Conservation (phyloP, 2,329 filamentous ascomycete genomes). For the Penicillium paneum region DNA sequence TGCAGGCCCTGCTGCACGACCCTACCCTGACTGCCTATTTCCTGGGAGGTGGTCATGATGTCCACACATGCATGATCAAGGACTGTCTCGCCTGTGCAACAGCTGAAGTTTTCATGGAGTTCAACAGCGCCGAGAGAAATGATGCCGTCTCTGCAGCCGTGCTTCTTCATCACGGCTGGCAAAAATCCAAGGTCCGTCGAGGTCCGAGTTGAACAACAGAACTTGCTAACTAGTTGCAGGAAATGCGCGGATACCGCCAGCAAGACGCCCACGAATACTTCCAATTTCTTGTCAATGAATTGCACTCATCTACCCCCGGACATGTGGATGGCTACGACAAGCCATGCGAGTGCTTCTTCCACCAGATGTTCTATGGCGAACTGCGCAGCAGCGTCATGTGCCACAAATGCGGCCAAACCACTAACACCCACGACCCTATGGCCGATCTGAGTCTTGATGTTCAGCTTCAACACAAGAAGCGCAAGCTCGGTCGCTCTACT, state of each 20-base stretch:
- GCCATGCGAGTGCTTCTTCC: constrained; percentile 81
- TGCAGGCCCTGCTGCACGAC: constrained; percentile 92
- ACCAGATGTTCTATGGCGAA: constrained; percentile 91
- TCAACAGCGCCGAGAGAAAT: constrained; percentile 61
- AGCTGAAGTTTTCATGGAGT: constrained; percentile 62
- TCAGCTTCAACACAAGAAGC: constrained; percentile 64
- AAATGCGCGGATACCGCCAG: constrained; percentile 84
- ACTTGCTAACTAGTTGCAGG: constrained; percentile 40
- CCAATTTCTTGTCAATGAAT: constrained; percentile 86
- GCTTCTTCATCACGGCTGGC: constrained; percentile 66
- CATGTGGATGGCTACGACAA: constrained; percentile 57
- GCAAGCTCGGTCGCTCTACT: constrained; percentile 41
- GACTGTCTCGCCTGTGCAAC: constrained; percentile 60
- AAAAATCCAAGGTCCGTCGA: constrained; percentile 36
- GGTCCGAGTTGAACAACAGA: neutral
- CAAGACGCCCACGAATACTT: constrained; percentile 98
- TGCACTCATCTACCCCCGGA: constrained; percentile 75
- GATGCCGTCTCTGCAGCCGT: constrained; percentile 89
- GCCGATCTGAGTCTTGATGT: constrained; percentile 86
- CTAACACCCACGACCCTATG: constrained; percentile 80
- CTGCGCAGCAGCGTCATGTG: constrained; percentile 88
- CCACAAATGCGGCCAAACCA: constrained; percentile 78
- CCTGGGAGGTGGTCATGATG: constrained; percentile 82
- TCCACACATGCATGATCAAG: constrained; percentile 61
- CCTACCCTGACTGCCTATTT: constrained; percentile 89